Evolutionary conservation across 371 early-diverging fungal genomes (phyloP), one percentile per base, ranked within the genome.

Genomic region (Neoconidiobolus thromboides): DNA sequence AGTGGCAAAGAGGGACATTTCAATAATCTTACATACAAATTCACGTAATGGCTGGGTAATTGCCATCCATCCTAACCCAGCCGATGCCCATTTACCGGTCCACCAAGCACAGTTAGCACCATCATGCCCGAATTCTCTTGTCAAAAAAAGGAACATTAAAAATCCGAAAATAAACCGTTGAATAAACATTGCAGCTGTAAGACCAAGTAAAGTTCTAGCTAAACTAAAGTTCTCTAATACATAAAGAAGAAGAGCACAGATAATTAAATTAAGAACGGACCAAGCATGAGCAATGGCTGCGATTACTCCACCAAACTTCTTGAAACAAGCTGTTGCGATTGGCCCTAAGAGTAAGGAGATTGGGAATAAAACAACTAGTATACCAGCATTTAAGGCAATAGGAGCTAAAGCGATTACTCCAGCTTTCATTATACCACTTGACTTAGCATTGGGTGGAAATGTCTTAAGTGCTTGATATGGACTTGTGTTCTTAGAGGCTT

Each of bases 21-120:
- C 92, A 48, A 89, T 79, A 49, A 84, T 76, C 74, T 91, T 91
- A 75, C 89, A 86, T 38, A 86, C 56, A 63, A 76, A 85, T 68
- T 90, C 89, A 47, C 89, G 79, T 60, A 79, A 65, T 4, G 89
- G 87, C 65, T 85, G 82, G 26, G 83, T 78, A 6, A 82, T 61
- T 6, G 79, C 81, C 68, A 74, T 67, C 67, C 70, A 76, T 63
- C 89, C 89, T 70, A 86, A 73, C 46, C 83, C 87, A 49, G 81
- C 79, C 37, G 81, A 82, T 48, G 82, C 79, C 89, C 92, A 91
- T 59, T 78, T 77, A 39, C 92, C 92, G 3, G 87, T 85, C 92
- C 90, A 91, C 90, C 90, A 89, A 5, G 89, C 90, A 43, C 79
- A 71, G 63, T 88, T 87, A 26, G 85, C 72, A 63, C 81, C 85